Evolutionary conservation across 1,284 basidiomycete genomes (phyloP), one percentile per base, ranked within the genome.

Genomic region (Heterobasidion occidentale): DNA sequence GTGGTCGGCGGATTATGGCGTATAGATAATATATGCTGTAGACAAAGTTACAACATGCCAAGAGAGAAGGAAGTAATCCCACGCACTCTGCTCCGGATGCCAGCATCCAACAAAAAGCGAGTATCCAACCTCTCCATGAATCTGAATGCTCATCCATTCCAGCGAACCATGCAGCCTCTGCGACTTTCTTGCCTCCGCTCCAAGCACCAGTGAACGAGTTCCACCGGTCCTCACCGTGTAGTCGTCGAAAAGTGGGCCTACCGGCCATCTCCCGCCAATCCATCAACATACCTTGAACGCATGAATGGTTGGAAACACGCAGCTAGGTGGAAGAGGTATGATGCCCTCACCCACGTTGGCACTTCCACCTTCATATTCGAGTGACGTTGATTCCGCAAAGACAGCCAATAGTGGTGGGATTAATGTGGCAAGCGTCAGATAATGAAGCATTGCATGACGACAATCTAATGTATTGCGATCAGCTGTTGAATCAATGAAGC

Each of bases 201-300:
- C 89, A 91, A 7, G 83, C 86, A 61, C 84, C 83, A 42, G 79
- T 77, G 68, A 83, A 81, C 34, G 83, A 79, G 52, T 72, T 75
- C 83, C 86, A 90, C 42, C 79, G 73, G 54, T 81, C 79, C 58
- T 80, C 81, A 17, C 81, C 84, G 46, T 81, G 77, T 56, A 80
- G 72, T 15, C 81, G 80, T 57, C 78, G 79, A 1, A 88, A 80
- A 0, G 92, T 93, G 2, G 89, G 83, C 56, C 81, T 74, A 8
- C 92, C 90, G 1, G 91, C 90, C 80, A 99, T 87, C 70, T 98
- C 92, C 51, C 93, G 80, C 96, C 96, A 99, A 72, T 99, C 95
- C 83, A 99, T 91, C 35, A 98, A 77, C 89, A 94, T 92, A 9
- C 87, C 86, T 88, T 55, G 11, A 51, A 50, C 45, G 45, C 56